Evolutionary conservation across 352 stramenopile genomes (phyloP), one percentile per base, ranked within the genome.

Genomic region (Globisporangium paddicum): DNA sequence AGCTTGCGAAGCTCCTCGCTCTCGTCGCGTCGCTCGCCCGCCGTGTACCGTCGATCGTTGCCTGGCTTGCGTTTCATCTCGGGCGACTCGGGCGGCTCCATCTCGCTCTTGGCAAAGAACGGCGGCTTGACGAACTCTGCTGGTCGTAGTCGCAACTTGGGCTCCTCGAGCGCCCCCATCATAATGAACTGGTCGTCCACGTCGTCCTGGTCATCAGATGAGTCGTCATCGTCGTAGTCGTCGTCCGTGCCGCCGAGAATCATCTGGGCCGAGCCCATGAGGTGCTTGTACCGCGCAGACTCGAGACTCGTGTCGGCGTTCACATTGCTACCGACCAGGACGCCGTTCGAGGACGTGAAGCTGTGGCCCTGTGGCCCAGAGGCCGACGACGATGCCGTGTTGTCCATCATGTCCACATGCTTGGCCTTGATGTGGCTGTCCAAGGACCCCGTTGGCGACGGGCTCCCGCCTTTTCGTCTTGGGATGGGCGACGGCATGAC

Each of bases 1-100:
- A 88, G 53, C 44, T 77, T 67, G 26, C 77, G 78, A 9, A 89
- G 71, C 44, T 90, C 78, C 5, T 84, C 70, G 34, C 70, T 78
- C 30, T 90, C 77, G 28, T 81, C 72, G 13, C n/a, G 45, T 3
- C 61, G 57, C 8, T 44, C 55, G 21, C 56, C 57, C 2, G 47
- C 55, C n/a, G 49, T 60, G 23, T 63, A 40, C 7, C 57, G 45
- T 25, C 35, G 40, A 21, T 60, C 11, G 13, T 1, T 11, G 6
- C 35, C 35, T 16, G 41, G 34, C 9, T 23, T 37, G 26, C 19
- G 38, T 19, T 41, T 49, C 46, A 64, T 65, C 19, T 55, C 56
- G 19, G 50, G 60, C 28, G 57, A 38, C 26, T 52, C 26, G 11
- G 44, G 38, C 8, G 45, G 41, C 18, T 64, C 30, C 23, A 79